These are phyloP conservation scores for Logfia minima DNA, from an alignment of 129 eudicot species.

Conservation along the genomic window DNA sequence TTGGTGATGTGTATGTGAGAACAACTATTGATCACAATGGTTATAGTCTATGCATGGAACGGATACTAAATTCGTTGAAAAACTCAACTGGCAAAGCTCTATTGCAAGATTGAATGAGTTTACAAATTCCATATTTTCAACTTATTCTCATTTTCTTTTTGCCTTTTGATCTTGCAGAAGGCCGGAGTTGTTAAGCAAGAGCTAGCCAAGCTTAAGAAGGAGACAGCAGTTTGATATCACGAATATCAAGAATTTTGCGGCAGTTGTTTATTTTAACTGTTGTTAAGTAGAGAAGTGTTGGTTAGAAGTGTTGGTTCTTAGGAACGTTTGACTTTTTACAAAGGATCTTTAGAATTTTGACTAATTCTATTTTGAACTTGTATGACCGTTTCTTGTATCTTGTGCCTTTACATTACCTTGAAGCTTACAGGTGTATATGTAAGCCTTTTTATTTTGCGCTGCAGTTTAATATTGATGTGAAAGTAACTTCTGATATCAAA, in stretches of 20 bases:
- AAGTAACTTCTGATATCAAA: too few relatives aligned
- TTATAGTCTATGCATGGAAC: neutral
- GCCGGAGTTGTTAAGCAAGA: constrained; percentile 55
- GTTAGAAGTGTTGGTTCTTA: constrained; percentile 2
- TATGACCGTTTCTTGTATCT: neutral
- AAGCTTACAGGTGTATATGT: neutral
- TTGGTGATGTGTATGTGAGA: neutral
- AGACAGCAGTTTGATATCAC: constrained; percentile 23
- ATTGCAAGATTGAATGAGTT: neutral
- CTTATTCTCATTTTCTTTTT: neutral
- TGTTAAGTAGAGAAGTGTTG: constrained; percentile 22
- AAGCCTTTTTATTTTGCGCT: neutral
- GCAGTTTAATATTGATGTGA: neutral
- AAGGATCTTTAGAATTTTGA: constrained; percentile 21
- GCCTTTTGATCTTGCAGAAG: constrained; percentile 34
- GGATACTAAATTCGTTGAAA: neutral
- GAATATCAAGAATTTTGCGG: constrained; percentile 2
- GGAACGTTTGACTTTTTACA: constrained; percentile 22
- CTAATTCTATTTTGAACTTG: constrained; percentile 23
- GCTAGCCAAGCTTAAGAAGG: constrained; percentile 50
- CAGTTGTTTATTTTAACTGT: constrained; percentile 22
- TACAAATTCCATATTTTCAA: neutral
- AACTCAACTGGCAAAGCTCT: neutral
- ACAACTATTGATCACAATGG: neutral
- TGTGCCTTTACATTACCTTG: neutral